A percentile compares a stretch with the other conserved stretches of the same genome.
Evolutionary conservation across 805 yeast species (phyloP).

Genomic region (Saccharomycopsis synnaedendra): DNA sequence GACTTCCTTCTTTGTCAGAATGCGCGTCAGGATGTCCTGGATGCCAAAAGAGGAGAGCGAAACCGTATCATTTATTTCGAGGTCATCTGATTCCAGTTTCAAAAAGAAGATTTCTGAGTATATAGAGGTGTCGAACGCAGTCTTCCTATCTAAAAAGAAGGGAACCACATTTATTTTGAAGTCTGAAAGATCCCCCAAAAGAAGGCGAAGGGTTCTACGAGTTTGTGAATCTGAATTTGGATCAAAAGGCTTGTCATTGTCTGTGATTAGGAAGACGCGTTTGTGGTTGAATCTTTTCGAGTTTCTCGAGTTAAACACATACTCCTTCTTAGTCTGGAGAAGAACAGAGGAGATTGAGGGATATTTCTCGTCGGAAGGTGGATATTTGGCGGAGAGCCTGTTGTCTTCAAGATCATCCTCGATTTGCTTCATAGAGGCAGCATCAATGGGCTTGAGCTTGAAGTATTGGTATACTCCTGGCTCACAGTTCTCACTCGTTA

Average conservation of each 20-base stretch:
- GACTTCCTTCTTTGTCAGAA: slow-evolving; percentile 49
- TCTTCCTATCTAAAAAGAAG: slow-evolving; percentile 35
- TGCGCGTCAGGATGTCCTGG: slow-evolving; percentile 32
- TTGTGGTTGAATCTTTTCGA: slow-evolving; percentile 39
- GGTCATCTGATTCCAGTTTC: slow-evolving; percentile 28
- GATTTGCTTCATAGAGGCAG: slow-evolving; percentile 43
- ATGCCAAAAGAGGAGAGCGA: slow-evolving; percentile 26
- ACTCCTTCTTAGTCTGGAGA: slow-evolving; percentile 42
- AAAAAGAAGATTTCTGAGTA: slow-evolving; percentile 43
- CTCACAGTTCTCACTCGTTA: slow-evolving; percentile 24
- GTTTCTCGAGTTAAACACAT: slow-evolving; percentile 28
- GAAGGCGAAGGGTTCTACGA: slow-evolving; percentile 39
- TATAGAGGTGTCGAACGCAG: slow-evolving; percentile 32
- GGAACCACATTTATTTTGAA: slow-evolving; percentile 48
- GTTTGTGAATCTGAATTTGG: slow-evolving; percentile 23
- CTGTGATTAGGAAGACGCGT: slow-evolving; percentile 63
- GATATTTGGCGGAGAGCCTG: slow-evolving; percentile 19
- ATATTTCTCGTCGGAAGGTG: slow-evolving; percentile 23
- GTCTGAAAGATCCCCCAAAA: slow-evolving; percentile 50
- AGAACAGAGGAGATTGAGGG: slow-evolving; percentile 26
- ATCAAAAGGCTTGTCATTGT: slow-evolving; percentile 56
- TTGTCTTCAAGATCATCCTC: slow-evolving; percentile 39
- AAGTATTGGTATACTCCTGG: slow-evolving; percentile 39
- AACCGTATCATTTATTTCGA: neutral
- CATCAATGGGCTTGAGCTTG: slow-evolving; percentile 42